These are phyloP conservation scores for Candida quercuum DNA, from an alignment of 805 yeast species.

Conservation along the genomic window DNA sequence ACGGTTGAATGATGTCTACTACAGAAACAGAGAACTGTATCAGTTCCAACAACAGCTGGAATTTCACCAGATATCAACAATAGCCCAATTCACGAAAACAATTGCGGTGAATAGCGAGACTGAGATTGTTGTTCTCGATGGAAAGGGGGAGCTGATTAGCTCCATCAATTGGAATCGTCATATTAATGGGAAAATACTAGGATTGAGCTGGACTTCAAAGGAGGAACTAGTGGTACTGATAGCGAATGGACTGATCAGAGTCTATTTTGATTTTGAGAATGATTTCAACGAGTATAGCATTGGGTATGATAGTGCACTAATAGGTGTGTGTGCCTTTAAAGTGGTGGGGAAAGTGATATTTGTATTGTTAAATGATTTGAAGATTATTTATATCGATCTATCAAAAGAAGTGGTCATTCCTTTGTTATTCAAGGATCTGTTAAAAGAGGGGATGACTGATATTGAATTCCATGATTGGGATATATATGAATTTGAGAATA, in stretches of 20 bases:
- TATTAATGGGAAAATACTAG: slow-evolving; percentile 48
- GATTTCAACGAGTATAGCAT: slow-evolving; percentile 53
- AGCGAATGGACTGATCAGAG: slow-evolving; percentile 45
- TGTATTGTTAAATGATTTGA: slow-evolving; percentile 33
- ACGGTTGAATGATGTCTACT: slow-evolving; percentile 63
- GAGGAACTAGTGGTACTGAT: slow-evolving; percentile 56
- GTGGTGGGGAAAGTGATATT: slow-evolving; percentile 41
- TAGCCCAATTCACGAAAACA: slow-evolving; percentile 9
- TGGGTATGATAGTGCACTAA: slow-evolving; percentile 27
- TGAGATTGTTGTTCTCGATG: slow-evolving; percentile 27
- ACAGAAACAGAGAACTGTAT: slow-evolving; percentile 53
- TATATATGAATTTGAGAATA: slow-evolving; percentile 9
- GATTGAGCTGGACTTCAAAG: slow-evolving; percentile 44
- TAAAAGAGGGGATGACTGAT: slow-evolving; percentile 2
- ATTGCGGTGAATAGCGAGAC: slow-evolving; percentile 4
- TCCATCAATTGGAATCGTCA: slow-evolving; percentile 36
- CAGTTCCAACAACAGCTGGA: slow-evolving; percentile 1
- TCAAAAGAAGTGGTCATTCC: slow-evolving; percentile 27
- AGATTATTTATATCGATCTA: slow-evolving; percentile 35
- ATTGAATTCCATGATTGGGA: slow-evolving; percentile 17
- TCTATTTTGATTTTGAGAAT: slow-evolving; percentile 61
- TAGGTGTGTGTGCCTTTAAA: slow-evolving; percentile 29
- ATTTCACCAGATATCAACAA: slow-evolving; percentile 1
- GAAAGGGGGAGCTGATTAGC: slow-evolving; percentile 26
- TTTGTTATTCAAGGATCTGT: slow-evolving; percentile 16